phyloP scores from a whole-genome alignment of 148 eudicot genomes.

The Rhododendron ovatum region DNA sequence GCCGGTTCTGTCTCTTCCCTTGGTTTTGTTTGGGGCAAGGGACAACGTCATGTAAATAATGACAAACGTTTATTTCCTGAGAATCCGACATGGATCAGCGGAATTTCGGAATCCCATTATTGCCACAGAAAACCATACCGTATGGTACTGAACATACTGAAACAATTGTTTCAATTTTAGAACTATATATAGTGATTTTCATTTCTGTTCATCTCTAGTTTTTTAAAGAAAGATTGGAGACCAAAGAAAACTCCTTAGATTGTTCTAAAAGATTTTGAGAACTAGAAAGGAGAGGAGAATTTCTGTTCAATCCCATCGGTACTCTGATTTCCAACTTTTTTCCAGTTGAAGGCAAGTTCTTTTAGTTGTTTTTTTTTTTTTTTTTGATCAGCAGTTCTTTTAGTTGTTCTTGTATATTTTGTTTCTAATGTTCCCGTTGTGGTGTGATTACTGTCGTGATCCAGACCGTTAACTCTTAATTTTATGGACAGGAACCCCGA shows the following conservation, averaged over 20 bases:
- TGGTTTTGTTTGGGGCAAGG: background rate
- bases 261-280: background rate
- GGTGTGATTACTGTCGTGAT: background rate
- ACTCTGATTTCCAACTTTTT: background rate
- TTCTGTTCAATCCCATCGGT: background rate
- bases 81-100: too few species aligned
- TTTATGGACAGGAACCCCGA: constrained; percentile 75
- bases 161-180: background rate
- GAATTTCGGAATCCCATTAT: too few species aligned
- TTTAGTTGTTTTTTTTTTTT: background rate
- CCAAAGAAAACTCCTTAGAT: background rate
- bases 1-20: background rate
- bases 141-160: background rate
- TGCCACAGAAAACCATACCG: too few species aligned
- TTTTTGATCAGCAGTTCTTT: too few species aligned
- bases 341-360: background rate
- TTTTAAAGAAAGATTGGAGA: background rate
- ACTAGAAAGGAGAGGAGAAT: background rate
- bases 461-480: background rate
- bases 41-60: background rate
- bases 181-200: background rate
- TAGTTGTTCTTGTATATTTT: background rate
- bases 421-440: background rate
- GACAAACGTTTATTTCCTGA: background rate
- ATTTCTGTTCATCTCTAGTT: background rate